A percentile compares a stretch with the other conserved stretches of the same genome.
Evolutionary conservation across 129 eudicot genomes (phyloP).

Genomic region (Saussurea involucrata): DNA sequence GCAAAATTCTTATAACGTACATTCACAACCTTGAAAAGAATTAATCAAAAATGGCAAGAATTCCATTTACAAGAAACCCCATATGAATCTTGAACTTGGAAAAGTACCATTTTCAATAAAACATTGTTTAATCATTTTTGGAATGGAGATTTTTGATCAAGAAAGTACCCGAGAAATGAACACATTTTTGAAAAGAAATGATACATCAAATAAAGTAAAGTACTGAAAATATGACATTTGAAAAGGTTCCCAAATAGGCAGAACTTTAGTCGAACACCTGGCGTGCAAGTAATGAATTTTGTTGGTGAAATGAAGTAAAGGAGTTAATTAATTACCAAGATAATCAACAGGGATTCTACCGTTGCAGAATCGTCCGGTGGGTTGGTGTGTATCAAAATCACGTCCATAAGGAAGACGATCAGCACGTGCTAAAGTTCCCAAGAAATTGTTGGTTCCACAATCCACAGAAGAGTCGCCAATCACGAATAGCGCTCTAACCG

Average conservation of each 20-base stretch:
- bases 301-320: neutral
- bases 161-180: neutral
- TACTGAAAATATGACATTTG: too few relatives aligned
- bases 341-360: conserved; percentile 91
- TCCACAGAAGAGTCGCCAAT: conserved; percentile 95
- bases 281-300: neutral
- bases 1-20: neutral
- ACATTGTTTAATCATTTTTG: neutral
- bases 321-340: conserved; percentile 46
- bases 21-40: neutral
- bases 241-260: neutral
- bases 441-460: conserved; percentile 86
- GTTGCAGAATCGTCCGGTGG: conserved; percentile 87
- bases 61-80: neutral
- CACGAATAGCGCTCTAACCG: conserved; percentile 66
- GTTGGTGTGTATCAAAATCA: conserved; percentile 82
- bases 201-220: too few relatives aligned
- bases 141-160: neutral
- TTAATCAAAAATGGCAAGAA: neutral
- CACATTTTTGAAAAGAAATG: neutral
- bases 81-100: neutral
- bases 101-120: neutral
- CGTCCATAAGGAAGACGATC: conserved; percentile 92
- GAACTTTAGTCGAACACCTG: conserved; percentile 21
- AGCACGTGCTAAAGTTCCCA: conserved; percentile 91